Evolutionary conservation across 164 flowering plant species (phyloP).

Genomic region (Saururus chinensis): DNA sequence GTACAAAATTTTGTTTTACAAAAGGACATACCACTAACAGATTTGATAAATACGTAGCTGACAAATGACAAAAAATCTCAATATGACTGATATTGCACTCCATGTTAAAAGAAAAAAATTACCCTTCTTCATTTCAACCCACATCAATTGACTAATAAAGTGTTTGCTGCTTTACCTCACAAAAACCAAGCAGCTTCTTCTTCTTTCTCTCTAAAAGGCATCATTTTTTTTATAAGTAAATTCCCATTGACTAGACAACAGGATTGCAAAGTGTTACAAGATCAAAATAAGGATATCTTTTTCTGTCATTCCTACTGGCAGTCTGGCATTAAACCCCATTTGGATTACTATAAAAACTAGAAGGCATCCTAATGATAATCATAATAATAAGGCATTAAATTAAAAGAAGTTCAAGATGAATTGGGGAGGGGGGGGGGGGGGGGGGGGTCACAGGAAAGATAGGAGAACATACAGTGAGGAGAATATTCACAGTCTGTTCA

Average conservation of each 20-base stretch:
- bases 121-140: background rate
- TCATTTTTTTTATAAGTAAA: no score
- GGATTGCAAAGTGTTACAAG: background rate
- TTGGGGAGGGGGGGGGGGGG: no score
- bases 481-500: slow-evolving; percentile 67
- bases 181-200: background rate
- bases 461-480: slow-evolving; percentile 52
- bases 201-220: background rate
- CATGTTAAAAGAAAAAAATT: no score
- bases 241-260: no score
- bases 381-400: no score
- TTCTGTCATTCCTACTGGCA: background rate
- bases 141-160: no score
- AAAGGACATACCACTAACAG: background rate
- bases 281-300: background rate
- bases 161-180: background rate
- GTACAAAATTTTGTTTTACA: background rate
- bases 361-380: no score
- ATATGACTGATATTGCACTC: background rate
- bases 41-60: background rate
- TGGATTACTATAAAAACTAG: background rate
- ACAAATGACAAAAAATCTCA: no score
- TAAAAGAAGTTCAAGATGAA: no score
- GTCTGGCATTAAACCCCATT: background rate
- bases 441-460: no score